These are phyloP conservation scores for Cytospora chrysosperma DNA, from an alignment of 2,329 filamentous ascomycete species.

Conservation along the genomic window DNA sequence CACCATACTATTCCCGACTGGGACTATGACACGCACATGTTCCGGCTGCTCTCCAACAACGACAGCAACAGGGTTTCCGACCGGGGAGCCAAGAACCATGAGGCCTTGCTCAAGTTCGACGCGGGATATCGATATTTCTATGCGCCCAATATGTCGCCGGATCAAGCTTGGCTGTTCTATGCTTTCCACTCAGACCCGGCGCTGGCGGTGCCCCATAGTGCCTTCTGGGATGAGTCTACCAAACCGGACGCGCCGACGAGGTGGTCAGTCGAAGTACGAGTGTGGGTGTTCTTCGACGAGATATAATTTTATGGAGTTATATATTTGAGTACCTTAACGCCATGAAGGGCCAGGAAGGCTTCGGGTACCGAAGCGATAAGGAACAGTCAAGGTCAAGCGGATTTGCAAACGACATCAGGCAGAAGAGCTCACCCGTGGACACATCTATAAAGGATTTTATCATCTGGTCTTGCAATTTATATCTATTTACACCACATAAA, in stretches of 20 bases:
- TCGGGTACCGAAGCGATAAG: too few species aligned
- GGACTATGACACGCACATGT: slow-evolving; percentile 30
- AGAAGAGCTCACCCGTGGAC: too few species aligned
- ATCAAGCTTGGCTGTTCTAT: slow-evolving; percentile 32
- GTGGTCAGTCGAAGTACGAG: slow-evolving; percentile 33
- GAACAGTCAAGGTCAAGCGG: too few species aligned
- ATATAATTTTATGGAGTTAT: not conserved
- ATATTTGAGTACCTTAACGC: too few species aligned
- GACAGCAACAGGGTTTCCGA: slow-evolving; percentile 28
- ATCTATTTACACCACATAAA: too few species aligned
- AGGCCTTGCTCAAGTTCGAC: not conserved
- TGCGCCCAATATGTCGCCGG: slow-evolving; percentile 8
- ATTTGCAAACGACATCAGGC: too few species aligned
- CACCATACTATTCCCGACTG: slow-evolving; percentile 28
- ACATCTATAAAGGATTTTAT: too few species aligned
- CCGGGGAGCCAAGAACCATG: not conserved
- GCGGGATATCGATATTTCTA: not conserved
- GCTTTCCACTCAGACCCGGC: slow-evolving; percentile 32
- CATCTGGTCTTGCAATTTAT: too few species aligned
- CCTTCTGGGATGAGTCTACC: slow-evolving; percentile 33
- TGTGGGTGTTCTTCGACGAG: slow-evolving; percentile 23
- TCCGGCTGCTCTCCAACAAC: slow-evolving; percentile 28
- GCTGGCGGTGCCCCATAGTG: slow-evolving; percentile 32
- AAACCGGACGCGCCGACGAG: slow-evolving; percentile 29
- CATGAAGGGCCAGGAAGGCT: too few species aligned